Evolutionary conservation across 352 stramenopile genomes (phyloP), one percentile per base, ranked within the genome.

Genomic region (Phytophthora colocasiae): DNA sequence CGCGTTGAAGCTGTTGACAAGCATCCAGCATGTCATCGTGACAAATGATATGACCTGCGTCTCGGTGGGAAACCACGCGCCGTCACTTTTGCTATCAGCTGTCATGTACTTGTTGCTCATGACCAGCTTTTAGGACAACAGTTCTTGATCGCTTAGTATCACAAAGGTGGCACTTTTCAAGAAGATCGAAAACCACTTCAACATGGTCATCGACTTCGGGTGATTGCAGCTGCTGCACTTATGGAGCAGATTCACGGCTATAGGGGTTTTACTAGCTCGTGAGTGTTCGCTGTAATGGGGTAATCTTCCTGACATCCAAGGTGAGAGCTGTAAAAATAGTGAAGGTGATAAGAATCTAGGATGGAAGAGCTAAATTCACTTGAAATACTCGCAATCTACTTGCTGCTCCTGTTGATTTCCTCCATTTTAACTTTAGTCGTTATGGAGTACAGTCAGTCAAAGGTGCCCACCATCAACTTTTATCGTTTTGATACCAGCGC

Each of bases 371-470:
- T 51, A 59, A 60, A 45, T 19, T 59, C 36, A 39, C 31, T 9
- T 11, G 4, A 31, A 8, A 31, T 31, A 27, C 9, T 43, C 3
- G 3, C 27, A 58, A 26, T 8, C 31, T 15, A 31, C 32, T 14
- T 32, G 9, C 15, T 47, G 15, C 5, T 1, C 24, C 29, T n/a
- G 6, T 58, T 19, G 15, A 15, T 38, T n/a, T 14, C 32, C 11
- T 53, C 9, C 43, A 56, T 51, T 56, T 50, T 41, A 22, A 12
- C 38, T 52, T 43, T n/a, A 14, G 17, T 1, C 49, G 36, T 43
- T 19, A 75, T 75, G 67, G 67, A 75, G 34, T 71, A 75, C 62
- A 75, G 67, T 48, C 67, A 68, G 44, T 71, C 67, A 0, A 71
- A 75, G 66, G 66, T 71, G n/a, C 10, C 38, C 40, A 9, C 12